Evolutionary conservation across 2,329 filamentous ascomycete genomes (phyloP).

Genomic region (Aspergillus felis): DNA sequence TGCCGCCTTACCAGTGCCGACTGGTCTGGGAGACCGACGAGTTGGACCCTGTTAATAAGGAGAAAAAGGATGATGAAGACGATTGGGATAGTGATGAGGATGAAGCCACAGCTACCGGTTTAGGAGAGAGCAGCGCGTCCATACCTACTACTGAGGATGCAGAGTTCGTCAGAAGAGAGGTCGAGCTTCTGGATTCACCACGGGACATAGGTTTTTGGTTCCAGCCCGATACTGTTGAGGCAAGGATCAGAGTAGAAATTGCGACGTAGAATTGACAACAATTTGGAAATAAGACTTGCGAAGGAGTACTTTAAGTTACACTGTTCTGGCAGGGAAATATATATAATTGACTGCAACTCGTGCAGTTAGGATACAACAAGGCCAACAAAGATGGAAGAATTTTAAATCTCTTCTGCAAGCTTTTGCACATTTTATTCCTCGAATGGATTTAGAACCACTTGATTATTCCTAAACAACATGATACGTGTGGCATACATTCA

Average conservation of each 20-base stretch:
- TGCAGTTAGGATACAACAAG: background rate
- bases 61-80: slow-evolving; percentile 54
- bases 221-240: slow-evolving; percentile 60
- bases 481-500: background rate
- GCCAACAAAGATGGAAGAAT: background rate
- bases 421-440: background rate
- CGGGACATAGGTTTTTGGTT: slow-evolving; percentile 79
- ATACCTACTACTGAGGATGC: slow-evolving; percentile 34
- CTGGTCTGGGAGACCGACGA: slow-evolving; percentile 89
- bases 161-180: slow-evolving; percentile 71
- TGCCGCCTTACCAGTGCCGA: slow-evolving; percentile 60
- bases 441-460: background rate
- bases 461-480: background rate
- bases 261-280: slow-evolving; percentile 1
- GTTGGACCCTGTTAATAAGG: slow-evolving; percentile 71
- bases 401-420: background rate
- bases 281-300: background rate
- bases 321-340: background rate
- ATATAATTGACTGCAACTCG: background rate
- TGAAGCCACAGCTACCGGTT: slow-evolving; percentile 4
- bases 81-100: slow-evolving; percentile 45
- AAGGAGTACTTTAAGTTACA: background rate
- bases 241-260: slow-evolving; percentile 65
- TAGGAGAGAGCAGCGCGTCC: slow-evolving; percentile 26
- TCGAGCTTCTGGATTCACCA: slow-evolving; percentile 74